These are phyloP conservation scores for Naganishia kalamii DNA, from an alignment of 768 basidiomycete genomes.

Conservation along the genomic window DNA sequence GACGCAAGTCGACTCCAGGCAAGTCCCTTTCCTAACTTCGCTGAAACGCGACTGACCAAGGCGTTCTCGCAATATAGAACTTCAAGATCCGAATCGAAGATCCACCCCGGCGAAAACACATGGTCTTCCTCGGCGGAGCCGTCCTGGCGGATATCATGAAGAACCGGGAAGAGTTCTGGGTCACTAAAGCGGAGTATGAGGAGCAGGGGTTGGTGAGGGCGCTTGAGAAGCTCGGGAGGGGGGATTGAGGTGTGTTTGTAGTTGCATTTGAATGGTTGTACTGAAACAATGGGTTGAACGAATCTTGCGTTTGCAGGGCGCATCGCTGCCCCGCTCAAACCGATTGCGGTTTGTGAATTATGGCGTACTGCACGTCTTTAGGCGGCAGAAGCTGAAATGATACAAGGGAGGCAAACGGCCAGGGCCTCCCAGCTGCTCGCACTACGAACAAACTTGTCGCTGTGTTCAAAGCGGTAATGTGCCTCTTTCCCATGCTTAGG, in stretches of 20 bases:
- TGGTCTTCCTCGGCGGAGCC: conserved; percentile 99
- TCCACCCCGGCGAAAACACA: conserved; percentile 94
- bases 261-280: background rate
- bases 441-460: too few species aligned
- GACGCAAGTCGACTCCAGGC: conserved; percentile 81
- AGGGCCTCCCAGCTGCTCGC: too few species aligned
- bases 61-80: conserved; percentile 58
- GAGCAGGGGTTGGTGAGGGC: conserved; percentile 70
- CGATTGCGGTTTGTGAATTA: too few species aligned
- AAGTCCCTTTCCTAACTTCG: conserved; percentile 42
- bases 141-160: conserved; percentile 99
- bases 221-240: conserved; percentile 78
- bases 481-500: too few species aligned
- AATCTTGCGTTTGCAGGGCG: too few species aligned
- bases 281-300: background rate
- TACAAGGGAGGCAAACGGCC: too few species aligned
- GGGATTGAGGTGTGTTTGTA: conserved; percentile 31
- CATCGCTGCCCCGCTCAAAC: too few species aligned
- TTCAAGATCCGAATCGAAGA: conserved; percentile 99
- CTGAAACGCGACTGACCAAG: background rate
- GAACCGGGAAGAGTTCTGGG: conserved; percentile 87
- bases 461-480: too few species aligned
- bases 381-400: too few species aligned
- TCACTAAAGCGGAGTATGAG: conserved; percentile 86
- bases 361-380: too few species aligned